Conservation (phyloP, 495 filamentous ascomycete genomes). For the Chaetomium fimeti region DNA sequence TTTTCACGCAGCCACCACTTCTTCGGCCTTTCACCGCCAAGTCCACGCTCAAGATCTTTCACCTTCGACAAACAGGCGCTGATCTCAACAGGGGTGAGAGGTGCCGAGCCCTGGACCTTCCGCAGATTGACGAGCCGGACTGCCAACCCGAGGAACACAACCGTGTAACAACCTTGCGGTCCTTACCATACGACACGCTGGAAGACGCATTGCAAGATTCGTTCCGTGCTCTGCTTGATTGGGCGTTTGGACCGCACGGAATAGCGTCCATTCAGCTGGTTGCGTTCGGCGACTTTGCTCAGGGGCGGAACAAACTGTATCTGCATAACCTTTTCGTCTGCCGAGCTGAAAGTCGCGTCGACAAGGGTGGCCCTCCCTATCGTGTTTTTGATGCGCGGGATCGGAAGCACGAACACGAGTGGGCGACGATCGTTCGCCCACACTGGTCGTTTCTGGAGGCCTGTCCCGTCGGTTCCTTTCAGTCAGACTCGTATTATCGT, state of each 20-base stretch:
- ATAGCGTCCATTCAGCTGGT: slow-evolving; percentile 6
- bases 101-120: background rate
- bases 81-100: background rate
- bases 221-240: background rate
- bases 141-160: background rate
- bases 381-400: background rate
- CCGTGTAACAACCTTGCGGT: background rate
- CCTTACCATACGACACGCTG: background rate
- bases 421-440: background rate
- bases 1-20: background rate
- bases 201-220: background rate
- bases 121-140: background rate
- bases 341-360: background rate
- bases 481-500: background rate
- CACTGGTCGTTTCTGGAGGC: background rate
- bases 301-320: background rate
- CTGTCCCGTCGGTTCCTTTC: background rate
- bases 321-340: slow-evolving; percentile 5
- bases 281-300: slow-evolving; percentile 10
- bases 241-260: slow-evolving; percentile 6
- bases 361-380: background rate
- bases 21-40: background rate
- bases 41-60: background rate
- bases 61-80: background rate
- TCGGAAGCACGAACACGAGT: background rate